These are phyloP conservation scores for Theobroma grandiflorum DNA, from an alignment of 441 rosid genomes.

Conservation along the genomic window DNA sequence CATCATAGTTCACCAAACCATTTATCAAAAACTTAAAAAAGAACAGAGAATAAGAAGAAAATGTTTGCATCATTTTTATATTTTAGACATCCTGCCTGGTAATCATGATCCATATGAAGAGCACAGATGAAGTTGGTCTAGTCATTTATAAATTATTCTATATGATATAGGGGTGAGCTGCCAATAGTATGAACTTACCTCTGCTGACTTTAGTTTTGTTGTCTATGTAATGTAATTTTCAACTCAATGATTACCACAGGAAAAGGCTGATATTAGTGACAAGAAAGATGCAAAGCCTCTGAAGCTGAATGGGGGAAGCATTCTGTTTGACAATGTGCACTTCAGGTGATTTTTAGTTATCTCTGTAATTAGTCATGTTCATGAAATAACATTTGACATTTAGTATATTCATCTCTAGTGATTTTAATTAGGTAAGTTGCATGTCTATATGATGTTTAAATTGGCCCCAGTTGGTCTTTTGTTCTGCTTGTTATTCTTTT, in stretches of 20 bases:
- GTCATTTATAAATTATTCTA: conserved; percentile 12
- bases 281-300: conserved; percentile 68
- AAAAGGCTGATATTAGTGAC: conserved; percentile 72
- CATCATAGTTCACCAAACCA: conserved; percentile 13
- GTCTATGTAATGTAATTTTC: conserved; percentile 23
- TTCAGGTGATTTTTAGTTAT: conserved; percentile 67
- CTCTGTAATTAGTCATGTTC: conserved; percentile 8
- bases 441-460: background rate
- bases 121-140: background rate
- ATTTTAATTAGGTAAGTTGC: conserved; percentile 18
- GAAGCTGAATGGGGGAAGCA: conserved; percentile 76
- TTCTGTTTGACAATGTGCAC: conserved; percentile 77
- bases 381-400: background rate
- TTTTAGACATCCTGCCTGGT: background rate
- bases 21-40: background rate
- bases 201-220: background rate
- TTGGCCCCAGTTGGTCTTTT: background rate
- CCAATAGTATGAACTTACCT: background rate
- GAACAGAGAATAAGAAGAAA: background rate
- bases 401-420: conserved; percentile 1
- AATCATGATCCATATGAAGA: background rate
- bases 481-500: background rate
- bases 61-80: background rate
- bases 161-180: background rate
- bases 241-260: conserved; percentile 58